Base-by-base conservation (phyloP, 495 filamentous ascomycete species). In the Bombardia bombarda region DNA sequence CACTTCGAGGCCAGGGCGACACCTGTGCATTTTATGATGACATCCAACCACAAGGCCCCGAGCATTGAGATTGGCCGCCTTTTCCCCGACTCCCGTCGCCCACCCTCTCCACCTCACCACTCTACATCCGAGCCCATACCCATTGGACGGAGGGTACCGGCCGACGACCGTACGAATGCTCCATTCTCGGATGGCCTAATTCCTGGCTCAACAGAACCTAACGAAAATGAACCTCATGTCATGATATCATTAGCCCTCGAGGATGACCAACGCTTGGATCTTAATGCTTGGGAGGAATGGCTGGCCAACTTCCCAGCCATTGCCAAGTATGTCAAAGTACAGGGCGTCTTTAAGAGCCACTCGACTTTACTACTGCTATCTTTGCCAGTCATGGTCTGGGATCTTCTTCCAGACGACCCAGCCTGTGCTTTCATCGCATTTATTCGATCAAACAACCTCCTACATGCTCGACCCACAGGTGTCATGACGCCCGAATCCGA, bases 11-110 rank as follows among this genome's bases (percentile, higher is more conserved):
- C 69, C 20, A 58, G 71, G 25, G 58, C 65, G 8, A 75, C 71
- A 14, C 71, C 71, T 0, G 68, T 75, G 6, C 70, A 75, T 46
- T 72, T 71, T 37, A 70, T 73, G 62, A 72, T 72, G 67, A 73
- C 70, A 3, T 65, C 67, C 22, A 69, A 75, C 40, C 65, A 70
- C 50, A 71, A 58, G 33, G 69, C 69, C n/a, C 67, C 64, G 6
- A 73, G 69, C 24, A 74, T 74, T 34, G 70, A 74, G 47, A 47
- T 74, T 19, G 56, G 61, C 23, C 54, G 57, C n/a, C 51, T 68
- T 3, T 25, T 63, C 0, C 52, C 55, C 8, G 32, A 53, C 7
- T 51, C 51, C 25, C 40, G 51, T 17, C 49, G 50, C 8, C 62
- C 65, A 0, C 56, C 59, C 10, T 62, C 63, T 5, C 62, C 61